Base-by-base conservation (phyloP, 2,329 filamentous ascomycete genomes). In the Trichoderma lentiforme region DNA sequence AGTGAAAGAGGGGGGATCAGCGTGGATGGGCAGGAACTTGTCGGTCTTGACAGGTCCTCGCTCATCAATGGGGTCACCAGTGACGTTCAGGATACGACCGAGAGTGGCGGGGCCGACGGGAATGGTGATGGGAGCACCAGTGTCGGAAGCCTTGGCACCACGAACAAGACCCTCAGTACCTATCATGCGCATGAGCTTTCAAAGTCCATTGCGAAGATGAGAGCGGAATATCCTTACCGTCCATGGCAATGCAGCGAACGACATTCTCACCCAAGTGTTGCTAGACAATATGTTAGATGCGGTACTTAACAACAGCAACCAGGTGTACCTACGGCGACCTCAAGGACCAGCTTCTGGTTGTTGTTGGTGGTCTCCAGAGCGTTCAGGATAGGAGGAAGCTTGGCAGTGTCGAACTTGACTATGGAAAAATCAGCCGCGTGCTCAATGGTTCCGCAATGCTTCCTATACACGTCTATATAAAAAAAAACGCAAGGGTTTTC, bases 241-340 rank as follows among this genome's bases (percentile, higher is more conserved):
- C 96, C 96, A 99, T 99, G 87, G 96, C 96, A 97, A 99, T 99
- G 86, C 94, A 97, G 86, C 96, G 92, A 85, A 99, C 96, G 83
- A 98, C 93, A 89, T 94, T 97, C 89, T 99, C 93, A 88, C 96
- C 96, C 86, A 99, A 88, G 91, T 98, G 96, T 98, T 99, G 96
- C 94, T 98, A 80, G 78, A 73, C 66, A 74, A 51, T 61, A 75
- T 77, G 83, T 89, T 77, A 87, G 80, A 74, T 73, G 70, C 72
- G 36, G 53, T 53, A 32, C 71, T 72, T 69, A 67, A 68, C 28
- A 18, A 18, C 56, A 43, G 30, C 69, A 51, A 58, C 36, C 71
- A 32, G n/a, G 24, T 70, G 68, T 74, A 81, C 87, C 77, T 97
- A 98, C 95, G 81, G 96, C 88, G 84, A 98, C 96, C 89, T 99